Base-by-base conservation (phyloP, 169 alveolate species). In the Condylostoma magnum region DNA sequence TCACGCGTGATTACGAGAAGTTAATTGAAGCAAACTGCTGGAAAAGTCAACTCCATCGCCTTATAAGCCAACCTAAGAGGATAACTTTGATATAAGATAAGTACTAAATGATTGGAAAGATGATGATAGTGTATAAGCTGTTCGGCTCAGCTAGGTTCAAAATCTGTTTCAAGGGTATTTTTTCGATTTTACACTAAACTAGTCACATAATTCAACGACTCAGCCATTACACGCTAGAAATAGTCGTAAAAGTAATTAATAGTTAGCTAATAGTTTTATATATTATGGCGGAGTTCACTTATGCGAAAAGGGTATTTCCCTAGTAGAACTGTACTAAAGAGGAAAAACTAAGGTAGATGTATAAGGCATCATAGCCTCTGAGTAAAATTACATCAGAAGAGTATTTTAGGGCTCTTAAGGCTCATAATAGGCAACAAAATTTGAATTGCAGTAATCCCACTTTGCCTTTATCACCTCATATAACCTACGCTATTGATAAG, bases 1-100 rank as follows among this genome's bases (percentile, higher is more conserved):
- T 5, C 96, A 91, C 77, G 85, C 90, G 44, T 91, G 96, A 94
- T 75, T 91, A 30, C 77, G 76, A 63, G 66, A 83, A 34, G 81
- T 82, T 73, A 73, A 76, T 31, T 91, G 94, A 92, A 31, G 77
- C 37, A 82, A 77, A 47, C 58, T 89, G 10, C 48, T 69, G 5
- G 78, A 82, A 38, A 79, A 80, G 74, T 76, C 80, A 74, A 37
- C 87, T 3, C 77, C 78, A 41, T 48, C 95, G 27, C 92, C 93
- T 2, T 90, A 47, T 60, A 69, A 68, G 34, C 76, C 76, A 28
- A 20, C 50, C 27, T 36, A 33, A 4, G 31, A 30, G 12, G 80
- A 71, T 47, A 71, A 71, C 46, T 71, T 56, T 71, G 80, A 71
- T 46, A 6, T 65, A 31, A 41, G 52, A 30, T 52, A 50, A 50